Percentiles rank a stretch among this genome's conserved stretches.
These are phyloP conservation scores for Apiotrichum mycotoxinovorans DNA, from an alignment of 1,284 basidiomycete genomes.

Conservation along the genomic window DNA sequence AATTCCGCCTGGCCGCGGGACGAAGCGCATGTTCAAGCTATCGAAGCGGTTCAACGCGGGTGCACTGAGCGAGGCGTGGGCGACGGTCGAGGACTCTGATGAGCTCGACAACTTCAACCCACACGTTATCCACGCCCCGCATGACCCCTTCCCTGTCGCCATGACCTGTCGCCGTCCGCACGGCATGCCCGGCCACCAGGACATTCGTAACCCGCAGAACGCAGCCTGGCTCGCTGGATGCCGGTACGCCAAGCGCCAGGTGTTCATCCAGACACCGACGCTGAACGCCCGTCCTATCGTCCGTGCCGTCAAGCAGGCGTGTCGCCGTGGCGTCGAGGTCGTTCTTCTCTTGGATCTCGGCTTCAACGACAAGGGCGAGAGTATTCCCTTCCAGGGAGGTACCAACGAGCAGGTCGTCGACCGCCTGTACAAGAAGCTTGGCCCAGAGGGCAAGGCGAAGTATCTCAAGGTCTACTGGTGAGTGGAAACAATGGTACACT, in stretches of 20 bases:
- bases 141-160: constrained; percentile 67
- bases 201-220: constrained; percentile 65
- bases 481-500: not conserved
- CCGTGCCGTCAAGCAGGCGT: constrained; percentile 63
- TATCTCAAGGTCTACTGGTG: constrained; percentile 64
- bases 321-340: constrained; percentile 64
- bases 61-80: constrained; percentile 51
- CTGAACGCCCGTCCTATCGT: constrained; percentile 69
- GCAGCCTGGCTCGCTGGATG: constrained; percentile 72
- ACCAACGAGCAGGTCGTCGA: constrained; percentile 73
- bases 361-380: constrained; percentile 63
- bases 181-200: constrained; percentile 55
- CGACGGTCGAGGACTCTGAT: constrained; percentile 53
- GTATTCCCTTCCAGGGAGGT: constrained; percentile 71
- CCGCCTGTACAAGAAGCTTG: constrained; percentile 60
- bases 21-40: constrained; percentile 46
- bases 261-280: constrained; percentile 77
- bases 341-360: constrained; percentile 63
- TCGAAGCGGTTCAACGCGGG: constrained; percentile 52
- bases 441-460: constrained; percentile 54
- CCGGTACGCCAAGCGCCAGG: constrained; percentile 61
- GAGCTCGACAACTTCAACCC: constrained; percentile 55
- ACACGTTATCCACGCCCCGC: constrained; percentile 59
- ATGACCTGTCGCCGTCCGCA: constrained; percentile 67
- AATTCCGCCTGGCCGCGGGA: constrained; percentile 35